Evolutionary conservation across 2,329 filamentous ascomycete genomes (phyloP), one percentile per base, ranked within the genome.

Genomic region (Claviceps purpurea): DNA sequence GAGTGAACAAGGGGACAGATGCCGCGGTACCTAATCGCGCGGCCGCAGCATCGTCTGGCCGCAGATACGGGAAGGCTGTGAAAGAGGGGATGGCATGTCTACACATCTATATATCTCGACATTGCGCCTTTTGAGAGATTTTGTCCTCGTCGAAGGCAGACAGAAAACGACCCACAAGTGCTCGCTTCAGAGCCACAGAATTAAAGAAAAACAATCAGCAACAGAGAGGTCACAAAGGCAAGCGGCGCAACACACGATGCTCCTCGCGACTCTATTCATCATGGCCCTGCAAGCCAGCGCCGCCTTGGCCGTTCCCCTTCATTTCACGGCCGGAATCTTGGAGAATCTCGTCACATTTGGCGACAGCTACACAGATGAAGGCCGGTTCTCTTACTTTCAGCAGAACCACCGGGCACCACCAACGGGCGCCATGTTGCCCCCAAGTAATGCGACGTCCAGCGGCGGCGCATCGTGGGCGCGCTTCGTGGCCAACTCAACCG

Each of bases 301-400:
- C 48, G 47, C 38, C 47, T 13, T 37, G 30, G 37, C 47, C 20
- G 20, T n/a, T 7, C 38, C 37, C 7, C 13, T 16, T 20, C 16
- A 18, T 11, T 43, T 20, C 34, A 4, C 6, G 10, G 18, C 14
- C 22, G 42, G 47, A 6, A 16, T 34, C 5, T 43, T 60, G 42
- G 45, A 78, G 30, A 82, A 79, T 49, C 64, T 88, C 40, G 76
- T 88, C 41, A 75, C 81, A 0, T 89, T 89, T 61, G 85, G 85
- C 13, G 84, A 89, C 64, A 87, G 83, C 65, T 89, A 85, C 61
- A 87, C 84, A 0, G 87, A 90, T 61, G 83, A 89, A 59, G 79
- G 76, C 13, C 77, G 86, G 10, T 63, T 87, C 10, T 61, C 62
- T 10, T 89, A 87, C 62, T 84, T 89, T 61, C 67, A 70, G 53